Evolutionary conservation across 257 asterid genomes (phyloP).

Genomic region (Solanum bulbocastanum): DNA sequence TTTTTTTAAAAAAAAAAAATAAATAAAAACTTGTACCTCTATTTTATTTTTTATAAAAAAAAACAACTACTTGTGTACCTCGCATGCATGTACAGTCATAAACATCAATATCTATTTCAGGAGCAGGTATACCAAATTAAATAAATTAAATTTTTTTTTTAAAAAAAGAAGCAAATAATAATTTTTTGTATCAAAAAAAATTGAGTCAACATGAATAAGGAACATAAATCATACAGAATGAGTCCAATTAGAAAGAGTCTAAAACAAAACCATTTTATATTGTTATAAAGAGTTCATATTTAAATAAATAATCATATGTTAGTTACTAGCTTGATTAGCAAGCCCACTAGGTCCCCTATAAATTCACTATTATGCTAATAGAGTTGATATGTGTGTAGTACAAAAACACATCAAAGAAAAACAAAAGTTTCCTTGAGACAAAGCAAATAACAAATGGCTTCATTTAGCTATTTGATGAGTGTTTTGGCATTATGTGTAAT

Average conservation of each 20-base stretch:
- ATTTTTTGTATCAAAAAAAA: not conserved
- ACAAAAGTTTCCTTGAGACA: not conserved
- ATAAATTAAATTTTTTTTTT: not conserved
- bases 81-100: not conserved
- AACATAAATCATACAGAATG: not conserved
- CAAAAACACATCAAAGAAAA: not conserved
- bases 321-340: not conserved
- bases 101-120: not conserved
- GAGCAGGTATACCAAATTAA: not conserved
- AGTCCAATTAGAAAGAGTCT: not conserved
- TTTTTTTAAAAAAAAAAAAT: no score
- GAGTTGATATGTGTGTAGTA: not conserved
- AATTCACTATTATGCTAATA: not conserved
- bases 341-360: not conserved
- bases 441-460: not conserved
- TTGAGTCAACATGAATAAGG: not conserved
- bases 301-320: not conserved
- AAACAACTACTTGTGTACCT: not conserved
- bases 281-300: not conserved
- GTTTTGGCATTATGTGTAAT: conserved; percentile 2
- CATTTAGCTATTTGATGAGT: conserved; percentile 8
- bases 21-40: not conserved
- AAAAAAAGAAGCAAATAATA: not conserved
- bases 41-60: no score
- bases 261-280: not conserved